Conservation (phyloP, 805 yeast species). For the Tetrapisispora taiwanensis region DNA sequence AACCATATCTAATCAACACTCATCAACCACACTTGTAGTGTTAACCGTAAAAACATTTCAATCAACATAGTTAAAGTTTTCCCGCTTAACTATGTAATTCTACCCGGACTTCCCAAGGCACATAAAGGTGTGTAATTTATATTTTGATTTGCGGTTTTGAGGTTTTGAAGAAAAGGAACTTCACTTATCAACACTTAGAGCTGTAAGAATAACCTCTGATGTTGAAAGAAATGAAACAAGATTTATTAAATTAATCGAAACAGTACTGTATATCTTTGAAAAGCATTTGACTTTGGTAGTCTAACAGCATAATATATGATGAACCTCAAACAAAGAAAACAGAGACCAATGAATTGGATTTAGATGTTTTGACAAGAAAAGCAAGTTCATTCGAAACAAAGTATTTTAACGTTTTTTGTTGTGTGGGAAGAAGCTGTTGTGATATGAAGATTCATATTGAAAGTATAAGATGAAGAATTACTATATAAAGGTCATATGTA, state of each 20-base stretch:
- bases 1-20: too few relatives aligned
- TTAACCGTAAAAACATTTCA: too few relatives aligned
- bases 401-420: not conserved
- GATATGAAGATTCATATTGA: not conserved
- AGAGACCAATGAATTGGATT: not conserved
- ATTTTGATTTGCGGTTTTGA: not conserved
- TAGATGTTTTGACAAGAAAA: not conserved
- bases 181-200: not conserved
- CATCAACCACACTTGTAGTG: too few relatives aligned
- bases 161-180: not conserved
- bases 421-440: not conserved
- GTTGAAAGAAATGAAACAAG: not conserved
- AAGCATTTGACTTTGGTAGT: not conserved
- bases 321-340: not conserved
- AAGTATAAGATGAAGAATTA: not conserved
- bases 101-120: not conserved
- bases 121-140: not conserved
- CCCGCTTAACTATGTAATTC: not conserved
- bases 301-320: not conserved
- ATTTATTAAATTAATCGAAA: not conserved
- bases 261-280: not conserved
- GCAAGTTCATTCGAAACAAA: not conserved
- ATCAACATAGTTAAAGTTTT: not conserved
- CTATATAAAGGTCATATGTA: not conserved
- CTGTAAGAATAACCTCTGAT: not conserved